Conservation (phyloP, 305 asterid genomes). For the Withania somnifera region DNA sequence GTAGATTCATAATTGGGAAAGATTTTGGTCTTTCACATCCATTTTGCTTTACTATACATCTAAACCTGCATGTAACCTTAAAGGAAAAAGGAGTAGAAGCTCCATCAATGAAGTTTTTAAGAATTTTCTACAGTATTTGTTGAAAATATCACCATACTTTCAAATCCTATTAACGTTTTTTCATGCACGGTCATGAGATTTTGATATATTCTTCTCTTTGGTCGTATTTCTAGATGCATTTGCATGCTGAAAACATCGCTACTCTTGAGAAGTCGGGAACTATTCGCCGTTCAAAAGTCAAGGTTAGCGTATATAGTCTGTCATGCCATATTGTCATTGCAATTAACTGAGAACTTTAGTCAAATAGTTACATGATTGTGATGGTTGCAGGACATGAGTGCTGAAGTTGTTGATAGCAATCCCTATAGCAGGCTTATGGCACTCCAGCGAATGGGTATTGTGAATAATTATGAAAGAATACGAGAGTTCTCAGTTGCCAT, state of each 20-base stretch:
- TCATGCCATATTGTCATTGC: neutral
- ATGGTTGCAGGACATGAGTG: conserved; percentile 68
- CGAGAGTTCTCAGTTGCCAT: conserved; percentile 87
- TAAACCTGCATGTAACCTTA: neutral
- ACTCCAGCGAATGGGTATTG: conserved; percentile 97
- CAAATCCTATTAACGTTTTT: neutral
- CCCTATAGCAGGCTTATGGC: conserved; percentile 99
- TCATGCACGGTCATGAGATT: neutral
- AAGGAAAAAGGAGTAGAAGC: neutral
- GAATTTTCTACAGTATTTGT: neutral
- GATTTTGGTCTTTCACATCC: neutral
- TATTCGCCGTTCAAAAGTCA: conserved; percentile 56
- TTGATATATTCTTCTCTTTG: neutral
- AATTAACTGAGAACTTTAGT: neutral
- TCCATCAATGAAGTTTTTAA: neutral
- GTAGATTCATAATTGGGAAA: neutral
- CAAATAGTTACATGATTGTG: neutral
- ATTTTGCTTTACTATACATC: neutral
- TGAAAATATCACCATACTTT: neutral
- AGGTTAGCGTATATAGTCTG: conserved; percentile 30
- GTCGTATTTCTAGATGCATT: conserved; percentile 36
- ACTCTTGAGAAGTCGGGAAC: conserved; percentile 31
- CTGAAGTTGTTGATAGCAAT: conserved; percentile 95
- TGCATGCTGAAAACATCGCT: conserved; percentile 41
- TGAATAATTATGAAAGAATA: conserved; percentile 80